Evolutionary conservation across 2,329 filamentous ascomycete genomes (phyloP).

Genomic region (Phyllosticta capitalensis): DNA sequence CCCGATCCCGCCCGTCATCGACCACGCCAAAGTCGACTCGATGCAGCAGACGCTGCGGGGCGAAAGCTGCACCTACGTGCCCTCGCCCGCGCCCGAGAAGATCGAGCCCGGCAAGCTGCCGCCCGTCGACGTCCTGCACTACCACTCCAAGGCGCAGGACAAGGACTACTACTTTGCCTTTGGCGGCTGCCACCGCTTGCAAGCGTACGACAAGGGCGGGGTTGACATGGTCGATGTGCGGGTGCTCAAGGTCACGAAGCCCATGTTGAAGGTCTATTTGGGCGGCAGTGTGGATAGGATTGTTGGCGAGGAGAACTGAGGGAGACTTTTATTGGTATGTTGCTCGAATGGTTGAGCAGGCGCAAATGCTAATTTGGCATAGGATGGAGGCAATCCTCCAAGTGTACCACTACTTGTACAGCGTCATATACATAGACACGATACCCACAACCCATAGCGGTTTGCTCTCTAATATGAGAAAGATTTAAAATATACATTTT

Average conservation of each 20-base stretch:
- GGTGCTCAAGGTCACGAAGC: conserved; percentile 11
- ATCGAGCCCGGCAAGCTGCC: conserved; percentile 11
- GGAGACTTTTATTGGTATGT: background rate
- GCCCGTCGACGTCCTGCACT: conserved; percentile 13
- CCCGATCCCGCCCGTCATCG: conserved; percentile 12
- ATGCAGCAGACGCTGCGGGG: conserved; percentile 12
- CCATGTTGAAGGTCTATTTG: conserved; percentile 12
- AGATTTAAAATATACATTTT: background rate
- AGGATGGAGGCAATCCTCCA: background rate
- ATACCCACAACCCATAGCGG: background rate
- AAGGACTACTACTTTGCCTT: conserved; percentile 12
- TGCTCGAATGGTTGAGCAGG: background rate
- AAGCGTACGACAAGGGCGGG: conserved; percentile 10
- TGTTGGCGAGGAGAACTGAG: conserved; percentile 4
- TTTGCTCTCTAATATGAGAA: background rate
- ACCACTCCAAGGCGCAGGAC: conserved; percentile 2
- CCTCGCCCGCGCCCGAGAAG: conserved; percentile 6
- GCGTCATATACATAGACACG: background rate
- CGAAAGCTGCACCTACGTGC: conserved; percentile 9
- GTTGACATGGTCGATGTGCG: conserved; percentile 6
- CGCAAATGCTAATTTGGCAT: background rate
- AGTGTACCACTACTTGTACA: background rate
- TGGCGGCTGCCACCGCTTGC: conserved; percentile 11
- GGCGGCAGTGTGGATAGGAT: conserved; percentile 11
- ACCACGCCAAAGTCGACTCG: conserved; percentile 12